Conservation (phyloP, 2,329 filamentous ascomycete species). For the Exophiala sp. region DNA sequence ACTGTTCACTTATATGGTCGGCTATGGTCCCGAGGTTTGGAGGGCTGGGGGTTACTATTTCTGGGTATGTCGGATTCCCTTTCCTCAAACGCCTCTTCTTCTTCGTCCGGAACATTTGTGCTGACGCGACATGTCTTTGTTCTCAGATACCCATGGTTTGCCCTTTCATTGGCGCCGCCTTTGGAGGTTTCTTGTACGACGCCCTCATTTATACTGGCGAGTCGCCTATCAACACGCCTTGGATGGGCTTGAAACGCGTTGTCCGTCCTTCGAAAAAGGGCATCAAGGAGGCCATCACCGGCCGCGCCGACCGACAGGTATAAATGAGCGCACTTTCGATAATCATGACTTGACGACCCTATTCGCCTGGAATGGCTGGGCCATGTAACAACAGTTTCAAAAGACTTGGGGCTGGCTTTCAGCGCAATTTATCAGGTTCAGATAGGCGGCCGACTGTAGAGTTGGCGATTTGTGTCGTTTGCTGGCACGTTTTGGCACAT, state of each 20-base stretch:
- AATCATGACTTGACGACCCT: not conserved
- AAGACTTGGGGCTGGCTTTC: not conserved
- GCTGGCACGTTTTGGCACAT: not conserved
- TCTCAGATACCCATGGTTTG: constrained; percentile 60
- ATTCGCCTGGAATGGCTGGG: not conserved
- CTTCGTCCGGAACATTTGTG: constrained; percentile 6
- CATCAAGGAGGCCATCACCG: constrained; percentile 22
- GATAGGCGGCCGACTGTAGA: too few species aligned
- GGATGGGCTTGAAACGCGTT: constrained; percentile 51
- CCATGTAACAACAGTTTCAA: not conserved
- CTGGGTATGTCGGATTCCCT: constrained; percentile 43
- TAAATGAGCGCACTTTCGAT: not conserved
- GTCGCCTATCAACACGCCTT: constrained; percentile 59
- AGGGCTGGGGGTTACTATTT: constrained; percentile 56
- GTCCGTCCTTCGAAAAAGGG: constrained; percentile 26
- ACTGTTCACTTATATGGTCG: constrained; percentile 55
- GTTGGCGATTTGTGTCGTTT: too few species aligned
- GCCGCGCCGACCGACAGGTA: constrained; percentile 13
- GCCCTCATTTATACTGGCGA: constrained; percentile 58
- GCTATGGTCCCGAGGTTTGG: constrained; percentile 58
- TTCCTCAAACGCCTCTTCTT: not conserved
- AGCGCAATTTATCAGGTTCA: not conserved
- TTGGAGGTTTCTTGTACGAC: constrained; percentile 59
- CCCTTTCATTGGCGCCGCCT: constrained; percentile 54
- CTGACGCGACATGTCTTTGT: not conserved